A percentile compares a stretch with the other conserved stretches of the same genome.
Evolutionary conservation across 805 yeast genomes (phyloP).

Genomic region (Wickerhamiella azyma): DNA sequence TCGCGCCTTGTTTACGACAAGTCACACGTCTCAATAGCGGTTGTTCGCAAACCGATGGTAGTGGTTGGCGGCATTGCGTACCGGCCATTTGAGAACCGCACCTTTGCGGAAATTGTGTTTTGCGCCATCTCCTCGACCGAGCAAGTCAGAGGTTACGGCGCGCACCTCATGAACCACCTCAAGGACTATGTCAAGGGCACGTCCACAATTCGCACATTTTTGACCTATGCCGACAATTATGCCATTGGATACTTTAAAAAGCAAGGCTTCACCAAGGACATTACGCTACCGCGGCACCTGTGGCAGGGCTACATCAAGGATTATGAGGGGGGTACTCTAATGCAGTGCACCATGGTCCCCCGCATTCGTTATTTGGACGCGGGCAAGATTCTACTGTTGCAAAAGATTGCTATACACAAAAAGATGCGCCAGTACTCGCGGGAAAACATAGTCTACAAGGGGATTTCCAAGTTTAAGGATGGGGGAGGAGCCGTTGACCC

Average conservation of each 20-base stretch:
- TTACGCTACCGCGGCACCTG: slow-evolving; percentile 63
- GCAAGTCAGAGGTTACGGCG: slow-evolving; percentile 97
- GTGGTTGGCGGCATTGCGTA: slow-evolving; percentile 98
- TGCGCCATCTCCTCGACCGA: slow-evolving; percentile 97
- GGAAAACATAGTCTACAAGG: slow-evolving; percentile 71
- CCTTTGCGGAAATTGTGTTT: slow-evolving; percentile 95
- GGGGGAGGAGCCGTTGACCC: slow-evolving; percentile 38
- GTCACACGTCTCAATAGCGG: slow-evolving; percentile 90
- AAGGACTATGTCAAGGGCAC: slow-evolving; percentile 90
- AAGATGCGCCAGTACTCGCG: slow-evolving; percentile 62
- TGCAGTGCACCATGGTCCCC: slow-evolving; percentile 95
- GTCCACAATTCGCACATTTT: slow-evolving; percentile 67
- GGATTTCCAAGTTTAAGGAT: slow-evolving; percentile 53
- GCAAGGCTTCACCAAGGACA: slow-evolving; percentile 95
- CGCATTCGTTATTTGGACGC: slow-evolving; percentile 77
- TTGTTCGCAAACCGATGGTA: slow-evolving; percentile 79
- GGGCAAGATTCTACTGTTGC: slow-evolving; percentile 69
- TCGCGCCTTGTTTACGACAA: slow-evolving; percentile 89
- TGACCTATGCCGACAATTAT: slow-evolving; percentile 96
- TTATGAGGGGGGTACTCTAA: slow-evolving; percentile 95
- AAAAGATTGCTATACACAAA: slow-evolving; percentile 79
- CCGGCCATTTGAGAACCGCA: slow-evolving; percentile 79
- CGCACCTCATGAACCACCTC: slow-evolving; percentile 94
- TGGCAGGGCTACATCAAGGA: slow-evolving; percentile 99
- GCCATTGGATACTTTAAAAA: slow-evolving; percentile 98